A percentile compares a stretch with the other conserved stretches of the same genome.
Conservation (phyloP, 1,284 basidiomycete species). For the Sanguinoderma infundibulare region DNA sequence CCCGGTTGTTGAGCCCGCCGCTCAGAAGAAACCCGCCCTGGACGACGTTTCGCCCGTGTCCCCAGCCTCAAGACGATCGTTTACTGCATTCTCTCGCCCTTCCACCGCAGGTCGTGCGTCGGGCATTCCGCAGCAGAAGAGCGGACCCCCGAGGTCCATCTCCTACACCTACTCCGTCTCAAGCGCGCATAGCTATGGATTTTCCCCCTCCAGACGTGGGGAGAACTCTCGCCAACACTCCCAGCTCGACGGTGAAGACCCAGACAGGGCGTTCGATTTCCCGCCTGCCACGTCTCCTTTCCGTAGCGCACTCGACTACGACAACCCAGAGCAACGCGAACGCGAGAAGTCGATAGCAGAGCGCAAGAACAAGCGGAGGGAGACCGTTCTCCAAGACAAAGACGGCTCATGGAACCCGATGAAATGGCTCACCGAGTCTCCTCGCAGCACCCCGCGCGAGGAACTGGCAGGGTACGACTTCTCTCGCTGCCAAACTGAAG, state of each 20-base stretch:
- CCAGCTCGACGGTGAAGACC: slow-evolving; percentile 31
- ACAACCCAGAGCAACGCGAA: slow-evolving; percentile 41
- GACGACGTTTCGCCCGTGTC: slow-evolving; percentile 18
- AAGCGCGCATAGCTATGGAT: slow-evolving; percentile 41
- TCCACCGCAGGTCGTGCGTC: slow-evolving; percentile 25
- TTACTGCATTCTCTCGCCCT: slow-evolving; percentile 10
- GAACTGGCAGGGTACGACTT: slow-evolving; percentile 31
- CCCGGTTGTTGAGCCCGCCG: background rate
- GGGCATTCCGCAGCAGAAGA: slow-evolving; percentile 63
- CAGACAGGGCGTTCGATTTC: slow-evolving; percentile 37
- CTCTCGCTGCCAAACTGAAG: slow-evolving; percentile 11
- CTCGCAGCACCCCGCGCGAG: slow-evolving; percentile 38
- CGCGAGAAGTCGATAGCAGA: slow-evolving; percentile 49
- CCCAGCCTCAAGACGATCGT: slow-evolving; percentile 12
- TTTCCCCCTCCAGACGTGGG: slow-evolving; percentile 34
- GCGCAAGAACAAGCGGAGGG: slow-evolving; percentile 59
- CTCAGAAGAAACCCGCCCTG: background rate
- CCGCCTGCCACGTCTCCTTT: slow-evolving; percentile 47
- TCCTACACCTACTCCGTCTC: slow-evolving; percentile 63
- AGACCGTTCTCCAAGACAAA: slow-evolving; percentile 50
- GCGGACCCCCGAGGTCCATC: slow-evolving; percentile 75
- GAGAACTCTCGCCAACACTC: slow-evolving; percentile 19
- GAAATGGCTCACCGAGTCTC: slow-evolving; percentile 62
- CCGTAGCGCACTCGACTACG: slow-evolving; percentile 64
- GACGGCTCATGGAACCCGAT: slow-evolving; percentile 55